Base-by-base conservation (phyloP, 2,329 filamentous ascomycete genomes). In the Trichoderma citrinoviride region DNA sequence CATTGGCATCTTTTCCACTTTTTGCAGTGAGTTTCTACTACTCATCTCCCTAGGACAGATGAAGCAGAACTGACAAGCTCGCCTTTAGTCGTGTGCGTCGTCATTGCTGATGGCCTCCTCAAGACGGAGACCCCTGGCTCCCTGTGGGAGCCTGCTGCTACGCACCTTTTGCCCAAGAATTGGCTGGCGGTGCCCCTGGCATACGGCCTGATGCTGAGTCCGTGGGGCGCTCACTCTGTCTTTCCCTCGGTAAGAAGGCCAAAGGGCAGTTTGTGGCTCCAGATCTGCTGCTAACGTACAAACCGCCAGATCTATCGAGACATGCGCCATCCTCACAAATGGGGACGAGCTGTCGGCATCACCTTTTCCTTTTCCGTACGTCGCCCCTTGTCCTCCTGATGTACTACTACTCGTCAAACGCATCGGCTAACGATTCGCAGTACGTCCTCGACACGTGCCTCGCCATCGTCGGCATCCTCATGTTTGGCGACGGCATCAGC, bases 401-500 rank as follows among this genome's bases (percentile, higher is more conserved):
- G 12, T 3, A 17, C 12, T 4, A 4, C 14, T 23, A 3, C 12
- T 17, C 4, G 25, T 4, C 27, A 50, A 23, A 21, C 10, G 19
- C n/a, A 37, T 52, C 49, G 21, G 12, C 64, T 62, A n/a, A 63
- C 52, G 17, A 53, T 7, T 5, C 7, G 17, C 64, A 90, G 87
- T 94, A 92, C 75, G 73, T 91, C 21, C 84, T 98, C 14, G 94
- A 98, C 75, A 83, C 89, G 27, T 85, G 87, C 52, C 93, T 96
- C 74, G 93, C 92, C 27, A 85, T 95, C 50, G 86, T 91, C 12
- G 94, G 95, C 44, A 85, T 95, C 65, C 83, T 97, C 68, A 98
- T 99, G 94, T 99, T 97, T 76, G 94, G 94, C 67, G 91, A 96
- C 70, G 84, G 81, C n/a, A 91, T 97, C 61, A 85, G 84, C 64